Evolutionary conservation across 495 filamentous ascomycete species (phyloP).

Genomic region (Elaphomyces granulatus): DNA sequence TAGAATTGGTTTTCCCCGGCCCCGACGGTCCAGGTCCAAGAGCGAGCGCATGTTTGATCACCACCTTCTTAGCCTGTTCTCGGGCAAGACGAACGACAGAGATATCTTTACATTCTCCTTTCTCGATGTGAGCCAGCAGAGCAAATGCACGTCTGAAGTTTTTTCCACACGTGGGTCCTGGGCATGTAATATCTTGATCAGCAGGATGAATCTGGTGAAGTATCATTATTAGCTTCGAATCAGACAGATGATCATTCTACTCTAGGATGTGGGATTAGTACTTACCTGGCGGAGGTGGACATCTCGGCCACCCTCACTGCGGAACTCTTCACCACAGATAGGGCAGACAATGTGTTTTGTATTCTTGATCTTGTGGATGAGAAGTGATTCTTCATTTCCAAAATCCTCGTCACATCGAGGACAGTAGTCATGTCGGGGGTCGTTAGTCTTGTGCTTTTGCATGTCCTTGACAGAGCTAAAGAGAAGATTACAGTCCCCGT

Average conservation of each 20-base stretch:
- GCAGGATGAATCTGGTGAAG: constrained; percentile 26
- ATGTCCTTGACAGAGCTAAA: constrained; percentile 39
- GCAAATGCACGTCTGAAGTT: constrained; percentile 29
- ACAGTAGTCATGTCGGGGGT: constrained; percentile 38
- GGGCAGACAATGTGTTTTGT: constrained; percentile 34
- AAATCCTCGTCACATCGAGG: constrained; percentile 36
- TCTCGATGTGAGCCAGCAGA: constrained; percentile 38
- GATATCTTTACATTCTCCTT: constrained; percentile 27
- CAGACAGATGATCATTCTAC: not conserved
- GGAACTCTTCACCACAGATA: constrained; percentile 37
- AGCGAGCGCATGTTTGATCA: constrained; percentile 15
- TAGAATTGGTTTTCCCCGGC: not conserved
- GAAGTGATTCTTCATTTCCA: constrained; percentile 23
- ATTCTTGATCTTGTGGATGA: constrained; percentile 27
- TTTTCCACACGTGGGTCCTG: constrained; percentile 21
- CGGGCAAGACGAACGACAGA: constrained; percentile 16
- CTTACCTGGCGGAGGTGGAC: constrained; percentile 33
- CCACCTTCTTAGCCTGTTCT: constrained; percentile 24
- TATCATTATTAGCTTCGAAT: too few species aligned
- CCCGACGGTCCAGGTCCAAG: not conserved
- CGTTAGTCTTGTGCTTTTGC: constrained; percentile 31
- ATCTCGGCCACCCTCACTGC: constrained; percentile 29
- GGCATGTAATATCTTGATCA: constrained; percentile 31
- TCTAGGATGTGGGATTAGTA: not conserved
- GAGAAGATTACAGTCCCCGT: constrained; percentile 41